Percentiles rank a stretch among this genome's conserved stretches.
These are phyloP conservation scores for Mortierella sp. DNA, from an alignment of 371 early-diverging fungal species.

Conservation along the genomic window DNA sequence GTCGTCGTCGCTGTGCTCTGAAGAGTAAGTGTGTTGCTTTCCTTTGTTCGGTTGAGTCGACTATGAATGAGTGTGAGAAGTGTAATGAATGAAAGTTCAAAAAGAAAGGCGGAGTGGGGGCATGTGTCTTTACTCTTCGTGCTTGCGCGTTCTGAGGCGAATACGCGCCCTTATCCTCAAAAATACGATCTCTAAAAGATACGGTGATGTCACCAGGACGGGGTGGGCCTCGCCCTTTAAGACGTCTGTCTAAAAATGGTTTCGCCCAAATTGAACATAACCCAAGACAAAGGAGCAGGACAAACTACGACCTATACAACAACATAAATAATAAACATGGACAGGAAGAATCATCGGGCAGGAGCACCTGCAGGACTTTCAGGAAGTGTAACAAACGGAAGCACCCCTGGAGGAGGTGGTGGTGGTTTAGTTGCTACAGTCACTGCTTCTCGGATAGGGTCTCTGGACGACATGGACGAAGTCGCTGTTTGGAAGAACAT, in stretches of 20 bases:
- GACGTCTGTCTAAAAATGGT: neutral
- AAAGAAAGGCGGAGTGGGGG: slow-evolving; percentile 4
- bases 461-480: slow-evolving; percentile 69
- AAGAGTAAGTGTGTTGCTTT: neutral
- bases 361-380: slow-evolving; percentile 11
- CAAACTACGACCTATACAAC: neutral
- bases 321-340: slow-evolving; percentile 24
- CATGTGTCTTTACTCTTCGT: neutral
- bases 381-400: neutral
- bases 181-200: neutral
- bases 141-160: slow-evolving; percentile 15
- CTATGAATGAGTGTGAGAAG: neutral
- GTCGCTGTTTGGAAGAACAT: slow-evolving; percentile 70
- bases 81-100: neutral
- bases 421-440: neutral
- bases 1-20: neutral
- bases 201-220: neutral
- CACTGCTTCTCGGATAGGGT: slow-evolving; percentile 6
- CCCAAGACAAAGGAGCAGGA: neutral
- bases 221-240: neutral
- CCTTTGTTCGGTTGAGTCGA: neutral
- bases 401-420: neutral
- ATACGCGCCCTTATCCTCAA: neutral
- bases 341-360: slow-evolving; percentile 44
- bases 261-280: neutral